These are phyloP conservation scores for Cryphonectria carpinicola DNA, from an alignment of 2,329 filamentous ascomycete genomes.

Conservation along the genomic window DNA sequence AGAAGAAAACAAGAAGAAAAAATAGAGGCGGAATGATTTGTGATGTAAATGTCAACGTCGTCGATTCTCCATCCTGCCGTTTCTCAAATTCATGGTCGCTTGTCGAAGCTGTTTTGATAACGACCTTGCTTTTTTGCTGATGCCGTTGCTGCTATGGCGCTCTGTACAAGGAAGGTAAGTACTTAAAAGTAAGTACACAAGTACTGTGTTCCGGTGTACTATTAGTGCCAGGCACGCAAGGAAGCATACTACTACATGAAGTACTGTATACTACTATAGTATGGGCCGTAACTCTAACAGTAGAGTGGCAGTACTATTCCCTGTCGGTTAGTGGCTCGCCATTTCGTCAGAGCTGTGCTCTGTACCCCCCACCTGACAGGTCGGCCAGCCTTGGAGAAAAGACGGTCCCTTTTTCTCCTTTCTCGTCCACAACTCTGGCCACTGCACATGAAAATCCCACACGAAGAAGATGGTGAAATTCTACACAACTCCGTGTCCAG, in stretches of 20 bases:
- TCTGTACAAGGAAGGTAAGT: neutral
- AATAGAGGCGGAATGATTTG: neutral
- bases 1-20: neutral
- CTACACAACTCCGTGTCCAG: neutral
- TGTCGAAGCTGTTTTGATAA: neutral
- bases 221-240: no score
- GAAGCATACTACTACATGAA: neutral
- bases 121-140: no score
- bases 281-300: neutral
- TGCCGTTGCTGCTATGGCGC: neutral
- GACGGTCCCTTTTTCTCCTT: constrained; percentile 1
- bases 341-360: constrained; percentile 15
- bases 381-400: constrained; percentile 13
- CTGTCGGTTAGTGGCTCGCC: neutral
- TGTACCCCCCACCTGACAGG: constrained; percentile 15
- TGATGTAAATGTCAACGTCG: neutral
- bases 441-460: neutral
- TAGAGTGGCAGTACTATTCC: neutral
- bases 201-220: no score
- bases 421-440: constrained; percentile 6
- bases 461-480: constrained; percentile 8
- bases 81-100: neutral
- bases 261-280: neutral
- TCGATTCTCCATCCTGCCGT: neutral
- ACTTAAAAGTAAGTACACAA: no score